Evolutionary conservation across 805 yeast genomes (phyloP).

Genomic region (Pichia occidentalis): DNA sequence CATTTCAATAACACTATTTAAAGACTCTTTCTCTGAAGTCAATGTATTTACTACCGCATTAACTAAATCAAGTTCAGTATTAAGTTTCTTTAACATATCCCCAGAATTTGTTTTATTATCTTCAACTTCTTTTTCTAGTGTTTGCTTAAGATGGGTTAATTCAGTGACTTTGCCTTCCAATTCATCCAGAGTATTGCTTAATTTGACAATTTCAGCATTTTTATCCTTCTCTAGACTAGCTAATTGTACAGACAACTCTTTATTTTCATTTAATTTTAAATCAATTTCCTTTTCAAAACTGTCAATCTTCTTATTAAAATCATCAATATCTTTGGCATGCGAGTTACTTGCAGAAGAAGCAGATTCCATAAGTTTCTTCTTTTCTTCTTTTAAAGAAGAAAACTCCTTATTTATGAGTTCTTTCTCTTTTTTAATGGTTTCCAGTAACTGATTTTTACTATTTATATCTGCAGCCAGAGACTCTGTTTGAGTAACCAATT

Average conservation of each 20-base stretch:
- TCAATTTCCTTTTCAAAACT: not conserved
- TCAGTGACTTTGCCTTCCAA: not conserved
- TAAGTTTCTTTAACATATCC: not conserved
- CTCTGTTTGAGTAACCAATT: not conserved
- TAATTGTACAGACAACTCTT: not conserved
- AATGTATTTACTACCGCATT: not conserved
- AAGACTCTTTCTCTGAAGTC: not conserved
- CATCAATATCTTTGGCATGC: not conserved
- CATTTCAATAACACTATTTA: not conserved
- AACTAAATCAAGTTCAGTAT: slow-evolving; percentile 53
- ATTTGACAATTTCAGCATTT: slow-evolving; percentile 1
- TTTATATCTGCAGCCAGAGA: not conserved
- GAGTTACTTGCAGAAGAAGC: not conserved
- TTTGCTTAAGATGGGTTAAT: not conserved
- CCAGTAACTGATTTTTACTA: not conserved
- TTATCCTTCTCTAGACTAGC: not conserved
- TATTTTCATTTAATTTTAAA: slow-evolving; percentile 2
- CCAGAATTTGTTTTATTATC: slow-evolving; percentile 1
- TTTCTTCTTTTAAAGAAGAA: not conserved
- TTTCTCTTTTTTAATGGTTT: not conserved
- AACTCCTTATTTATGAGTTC: not conserved
- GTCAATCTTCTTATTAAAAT: not conserved
- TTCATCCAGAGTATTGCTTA: not conserved
- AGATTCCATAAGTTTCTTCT: not conserved
- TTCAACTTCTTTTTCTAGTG: not conserved